phyloP scores from a whole-genome alignment of 345 rosid species.

The Diplotaxis tenuifolia region DNA sequence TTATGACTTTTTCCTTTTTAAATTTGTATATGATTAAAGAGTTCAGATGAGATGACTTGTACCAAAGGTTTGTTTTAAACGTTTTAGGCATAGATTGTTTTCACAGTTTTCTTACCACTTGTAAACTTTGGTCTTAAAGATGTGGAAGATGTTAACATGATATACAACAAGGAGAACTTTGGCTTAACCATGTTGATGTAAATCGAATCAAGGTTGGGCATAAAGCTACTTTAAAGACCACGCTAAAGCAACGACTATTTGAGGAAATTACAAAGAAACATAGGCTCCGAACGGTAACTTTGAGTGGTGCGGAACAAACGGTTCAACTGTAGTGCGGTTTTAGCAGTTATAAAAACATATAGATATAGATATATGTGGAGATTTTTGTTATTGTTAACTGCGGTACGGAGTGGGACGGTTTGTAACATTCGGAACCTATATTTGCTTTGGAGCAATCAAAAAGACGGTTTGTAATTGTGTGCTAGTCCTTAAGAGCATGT shows the following conservation, averaged over 20 bases:
- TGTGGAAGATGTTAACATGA: not conserved
- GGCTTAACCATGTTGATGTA: not conserved
- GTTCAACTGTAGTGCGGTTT: too few relatives aligned
- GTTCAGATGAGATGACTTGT: not conserved
- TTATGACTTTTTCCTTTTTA: not conserved
- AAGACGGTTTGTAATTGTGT: not conserved
- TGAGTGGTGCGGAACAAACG: too few relatives aligned
- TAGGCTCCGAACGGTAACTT: too few relatives aligned
- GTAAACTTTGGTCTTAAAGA: not conserved
- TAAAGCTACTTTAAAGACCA: not conserved
- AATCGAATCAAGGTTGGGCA: not conserved
- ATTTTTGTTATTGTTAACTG: too few relatives aligned
- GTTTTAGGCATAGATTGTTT: conserved; percentile 1
- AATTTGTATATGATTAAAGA: conserved; percentile 18
- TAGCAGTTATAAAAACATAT: too few relatives aligned
- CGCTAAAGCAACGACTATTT: not conserved
- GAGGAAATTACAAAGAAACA: not conserved
- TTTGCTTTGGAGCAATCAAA: not conserved
- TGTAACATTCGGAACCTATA: too few relatives aligned
- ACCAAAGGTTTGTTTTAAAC: not conserved
- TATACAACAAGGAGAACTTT: not conserved
- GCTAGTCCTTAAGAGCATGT: too few relatives aligned
- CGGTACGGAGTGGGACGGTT: too few relatives aligned
- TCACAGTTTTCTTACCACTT: not conserved
- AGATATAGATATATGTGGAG: too few relatives aligned